Evolutionary conservation across 768 basidiomycete genomes (phyloP).

Genomic region (Mycena latifolia): DNA sequence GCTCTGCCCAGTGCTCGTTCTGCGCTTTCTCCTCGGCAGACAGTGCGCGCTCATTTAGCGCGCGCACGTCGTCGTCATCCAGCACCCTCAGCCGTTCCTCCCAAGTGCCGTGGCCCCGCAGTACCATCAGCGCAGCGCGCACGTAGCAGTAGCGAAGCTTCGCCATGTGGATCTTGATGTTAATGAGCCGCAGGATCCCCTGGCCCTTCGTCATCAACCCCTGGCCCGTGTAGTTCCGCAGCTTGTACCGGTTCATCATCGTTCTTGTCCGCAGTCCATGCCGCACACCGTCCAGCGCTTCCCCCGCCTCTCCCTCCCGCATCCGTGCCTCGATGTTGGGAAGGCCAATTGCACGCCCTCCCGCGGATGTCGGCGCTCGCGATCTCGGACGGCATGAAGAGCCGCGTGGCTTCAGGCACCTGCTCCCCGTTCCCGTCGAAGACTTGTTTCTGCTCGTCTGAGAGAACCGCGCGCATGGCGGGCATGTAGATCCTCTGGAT

Average conservation of each 20-base stretch:
- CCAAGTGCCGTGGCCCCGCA: slow-evolving; percentile 2
- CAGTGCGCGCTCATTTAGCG: slow-evolving; percentile 8
- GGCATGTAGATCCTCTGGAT: neutral
- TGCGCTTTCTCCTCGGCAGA: slow-evolving; percentile 1
- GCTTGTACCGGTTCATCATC: slow-evolving; percentile 6
- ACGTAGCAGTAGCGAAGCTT: slow-evolving; percentile 2
- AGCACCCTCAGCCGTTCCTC: slow-evolving; percentile 4
- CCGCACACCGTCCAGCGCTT: slow-evolving; percentile 4
- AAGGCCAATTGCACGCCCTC: neutral
- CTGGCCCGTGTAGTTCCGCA: slow-evolving; percentile 7
- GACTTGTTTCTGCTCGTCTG: neutral
- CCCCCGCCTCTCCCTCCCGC: slow-evolving; percentile 5
- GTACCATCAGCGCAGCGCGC: neutral
- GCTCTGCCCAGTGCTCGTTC: neutral
- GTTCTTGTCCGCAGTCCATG: neutral
- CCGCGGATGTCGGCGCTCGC: neutral
- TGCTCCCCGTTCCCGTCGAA: slow-evolving; percentile 6
- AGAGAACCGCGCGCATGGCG: neutral
- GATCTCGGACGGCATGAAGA: slow-evolving; percentile 9
- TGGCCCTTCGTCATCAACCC: slow-evolving; percentile 1
- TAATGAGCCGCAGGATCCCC: neutral
- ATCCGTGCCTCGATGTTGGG: slow-evolving; percentile 1
- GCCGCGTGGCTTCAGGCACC: neutral
- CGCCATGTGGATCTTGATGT: slow-evolving; percentile 1
- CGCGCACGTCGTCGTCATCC: slow-evolving; percentile 1